Base-by-base conservation (phyloP, 306 rosid species). In the Inga oerstediana region DNA sequence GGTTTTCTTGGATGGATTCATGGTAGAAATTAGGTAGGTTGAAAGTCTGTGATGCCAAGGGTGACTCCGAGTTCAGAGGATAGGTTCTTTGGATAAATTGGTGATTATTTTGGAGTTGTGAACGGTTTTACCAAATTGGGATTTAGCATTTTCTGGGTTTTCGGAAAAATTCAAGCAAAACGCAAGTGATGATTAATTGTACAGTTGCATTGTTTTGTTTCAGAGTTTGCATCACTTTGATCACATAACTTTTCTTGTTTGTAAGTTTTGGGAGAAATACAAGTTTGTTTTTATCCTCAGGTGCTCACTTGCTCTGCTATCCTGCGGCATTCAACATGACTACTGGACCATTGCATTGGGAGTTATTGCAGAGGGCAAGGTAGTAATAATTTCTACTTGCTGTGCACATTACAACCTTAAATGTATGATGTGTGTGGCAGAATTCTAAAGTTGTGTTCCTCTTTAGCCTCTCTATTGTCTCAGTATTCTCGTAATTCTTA, bases 321-420 rank as follows among this genome's bases (percentile, higher is more conserved):
- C 99, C 99, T 22, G 99, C 97, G 85, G 99, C 99, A 58, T 96
- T 96, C 86, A 96, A 96, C 90, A 96, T 94, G 99, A 96, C 99
- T 56, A 96, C 99, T 72, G 98, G 99, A 85, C 97, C 98, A n/a
- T 87, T 96, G 88, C 99, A 96, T 81, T 94, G 99, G 99, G 99
- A 96, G 72, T 85, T 96, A 80, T 84, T 94, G 85, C 98, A 96
- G 87, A 88, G 99, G 79, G 94, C 97, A 61, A 94, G 98, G 99
- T 96, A 85, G 9, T 27, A 37, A 75, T 65, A 52, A 35, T 51
- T 78, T 79, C 83, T 41, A 24, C 27, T 12, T 76, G 12, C 44
- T 79, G 80, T 81, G 32, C 56, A 68, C 22, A 52, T 80, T 69
- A 22, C 78, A 62, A 54, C 45, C 80, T 35, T 37, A 48, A 61